Conservation (phyloP, 768 basidiomycete genomes). For the Naganishia vaughanmartiniae region DNA sequence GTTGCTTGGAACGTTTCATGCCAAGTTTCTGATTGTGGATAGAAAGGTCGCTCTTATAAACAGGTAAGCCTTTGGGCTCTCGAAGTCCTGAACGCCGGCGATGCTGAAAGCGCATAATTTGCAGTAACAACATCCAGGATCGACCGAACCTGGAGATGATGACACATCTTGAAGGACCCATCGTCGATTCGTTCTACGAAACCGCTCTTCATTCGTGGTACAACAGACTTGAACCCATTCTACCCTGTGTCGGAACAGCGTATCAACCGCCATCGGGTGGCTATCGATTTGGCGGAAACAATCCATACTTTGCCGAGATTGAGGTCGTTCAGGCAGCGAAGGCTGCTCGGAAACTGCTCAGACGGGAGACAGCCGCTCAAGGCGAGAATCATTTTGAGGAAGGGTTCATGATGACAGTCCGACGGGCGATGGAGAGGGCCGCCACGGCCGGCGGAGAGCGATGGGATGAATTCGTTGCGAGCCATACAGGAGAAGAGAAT, state of each 20-base stretch:
- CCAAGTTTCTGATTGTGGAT: slow-evolving; percentile 69
- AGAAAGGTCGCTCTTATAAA: slow-evolving; percentile 65
- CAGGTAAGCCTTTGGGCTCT: slow-evolving; percentile 38
- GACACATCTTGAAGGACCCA: slow-evolving; percentile 67
- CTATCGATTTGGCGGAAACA: slow-evolving; percentile 56
- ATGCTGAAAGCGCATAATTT: slow-evolving; percentile 4
- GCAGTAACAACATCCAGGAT: slow-evolving; percentile 53
- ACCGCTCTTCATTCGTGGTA: slow-evolving; percentile 66
- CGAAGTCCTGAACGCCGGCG: neutral
- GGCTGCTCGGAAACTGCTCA: slow-evolving; percentile 52
- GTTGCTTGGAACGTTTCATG: slow-evolving; percentile 67
- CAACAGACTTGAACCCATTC: slow-evolving; percentile 49
- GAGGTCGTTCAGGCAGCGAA: slow-evolving; percentile 54
- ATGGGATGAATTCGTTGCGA: slow-evolving; percentile 27
- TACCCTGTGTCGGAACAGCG: slow-evolving; percentile 46
- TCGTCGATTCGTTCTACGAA: slow-evolving; percentile 70
- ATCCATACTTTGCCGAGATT: slow-evolving; percentile 55
- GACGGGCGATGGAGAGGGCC: slow-evolving; percentile 41
- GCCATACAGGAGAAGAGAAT: slow-evolving; percentile 11
- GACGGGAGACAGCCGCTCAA: slow-evolving; percentile 47
- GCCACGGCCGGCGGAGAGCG: slow-evolving; percentile 19
- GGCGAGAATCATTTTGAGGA: slow-evolving; percentile 35
- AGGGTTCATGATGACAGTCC: slow-evolving; percentile 44
- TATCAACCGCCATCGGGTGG: slow-evolving; percentile 46
- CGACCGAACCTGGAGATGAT: slow-evolving; percentile 59